Evolutionary conservation across 192 early-diverging fungal genomes (phyloP), one percentile per base, ranked within the genome.

Genomic region (Entomortierella chlamydospora): DNA sequence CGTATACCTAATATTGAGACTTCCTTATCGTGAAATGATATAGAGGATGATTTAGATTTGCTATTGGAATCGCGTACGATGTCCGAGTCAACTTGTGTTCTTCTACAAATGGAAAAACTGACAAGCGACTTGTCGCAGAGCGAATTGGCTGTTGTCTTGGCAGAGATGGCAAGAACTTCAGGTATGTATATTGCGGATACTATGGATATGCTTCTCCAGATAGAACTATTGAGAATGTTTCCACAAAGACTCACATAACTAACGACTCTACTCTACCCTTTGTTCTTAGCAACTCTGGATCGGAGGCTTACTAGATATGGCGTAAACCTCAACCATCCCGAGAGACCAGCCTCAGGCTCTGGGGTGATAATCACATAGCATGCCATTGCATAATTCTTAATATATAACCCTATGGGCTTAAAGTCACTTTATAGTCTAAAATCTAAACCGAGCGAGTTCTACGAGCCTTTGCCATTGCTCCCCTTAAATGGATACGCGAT

Each of bases 81-180:
- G 26, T 9, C 57, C 26, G 67, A 78, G 49, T 66, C 61, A 9
- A 78, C 67, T 0, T 78, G 74, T 45, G 56, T 70, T 4, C 57
- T 78, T 26, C 41, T 78, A 50, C 74, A 78, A 34, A 78, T 69
- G 67, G 74, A 64, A 8, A 63, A 64, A 30, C 33, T 45, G 61
- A 49, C 43, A 7, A 47, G 61, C 37, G 67, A 70, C 13, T 43
- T 78, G 43, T 57, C 61, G 39, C 45, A 47, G 31, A 78, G 57
- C 22, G 61, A 56, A 1, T 39, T 78, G 12, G 74, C 74, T 0
- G 42, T 64, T 25, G 61, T 62, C 17, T 22, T 78, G 55, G 74
- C 74, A 4, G 67, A 78, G 5, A 52, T 59, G 29, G 74, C 74
- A 20, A 69, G 34, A 12, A 52, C 31, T 9, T 59, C 60, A 49